Evolutionary conservation across 2,329 filamentous ascomycete species (phyloP), one percentile per base, ranked within the genome.

Genomic region (Fusarium sp.): DNA sequence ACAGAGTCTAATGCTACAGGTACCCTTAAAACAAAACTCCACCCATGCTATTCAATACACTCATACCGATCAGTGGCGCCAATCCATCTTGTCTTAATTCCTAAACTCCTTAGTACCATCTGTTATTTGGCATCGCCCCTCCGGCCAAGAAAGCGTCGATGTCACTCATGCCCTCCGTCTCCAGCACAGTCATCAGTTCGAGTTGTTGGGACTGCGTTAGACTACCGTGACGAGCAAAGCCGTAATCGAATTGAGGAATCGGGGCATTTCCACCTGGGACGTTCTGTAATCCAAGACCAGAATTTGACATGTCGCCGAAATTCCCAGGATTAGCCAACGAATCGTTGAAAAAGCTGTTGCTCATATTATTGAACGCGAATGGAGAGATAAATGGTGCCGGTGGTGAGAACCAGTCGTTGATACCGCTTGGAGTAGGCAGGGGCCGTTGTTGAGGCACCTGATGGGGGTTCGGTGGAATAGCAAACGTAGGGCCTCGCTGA

Each of bases 131-230:
- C 61, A 80, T 68, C 14, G 70, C 63, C 2, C 71, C 76, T 4
- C 76, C 80, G 81, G 81, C 88, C 72, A 91, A 79, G 59, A 89
- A 88, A 16, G 84, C 84, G 69, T 90, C 86, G 72, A 91, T 90
- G 53, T 90, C 89, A 27, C 82, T 83, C 77, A 90, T 81, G 1
- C 89, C 89, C 70, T 91, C 88, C 72, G 84, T 92, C 79, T 96
- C 92, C 34, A 97, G 85, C 51, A 90, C 90, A 59, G 90, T 89
- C 91, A 97, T 94, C 40, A 97, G 83, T 82, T 97, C 92, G 68
- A 91, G 82, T 80, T 96, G 93, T 79, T 97, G 93, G 75, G 93
- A 88, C 69, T 94, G 91, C 63, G 90, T 95, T 32, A 97, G 83
- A 63, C 86, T 92, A 70, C 90, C 93, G 74, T 89, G 89, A 63